Evolutionary conservation across 176 grass and related monocot species (phyloP), one percentile per base, ranked within the genome.

Genomic region (Triticum dicoccoides): DNA sequence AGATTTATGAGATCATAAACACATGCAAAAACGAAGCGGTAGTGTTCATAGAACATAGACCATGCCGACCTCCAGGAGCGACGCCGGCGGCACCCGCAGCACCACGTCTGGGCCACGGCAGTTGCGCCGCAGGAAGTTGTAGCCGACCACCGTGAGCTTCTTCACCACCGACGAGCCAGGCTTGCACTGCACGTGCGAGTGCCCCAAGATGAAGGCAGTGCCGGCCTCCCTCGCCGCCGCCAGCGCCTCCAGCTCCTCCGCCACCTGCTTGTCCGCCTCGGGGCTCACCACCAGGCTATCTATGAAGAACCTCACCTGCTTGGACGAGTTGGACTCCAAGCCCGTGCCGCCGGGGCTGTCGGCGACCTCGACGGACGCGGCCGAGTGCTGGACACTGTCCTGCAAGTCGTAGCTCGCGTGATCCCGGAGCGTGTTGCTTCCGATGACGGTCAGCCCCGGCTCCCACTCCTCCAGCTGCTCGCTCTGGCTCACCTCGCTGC

Each of bases 61-160:
- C 97, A 99, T 93, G 65, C 97, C 97, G 32, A 99, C 97, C 92
- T 99, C 97, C 4, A 99, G 90, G 45, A 99, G 92, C 63, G 97
- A 99, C 47, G 94, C 93, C 59, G 94, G 94, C 1, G 97, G 97
- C 61, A 99, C 92, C 66, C 91, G 85, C 45, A 99, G 90, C 41
- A 81, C 94, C 5, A 99, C 97, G 49, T 99, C 97, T 1, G 97
- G 84, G 1, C 97, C 94, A 23, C 97, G 89, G 88, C 97, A 96
- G 85, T 99, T 99, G 11, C 93, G 88, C 21, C 89, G 82, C 83
- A 99, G 85, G 88, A 99, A 96, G 81, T 94, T 99, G 88, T 99
- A 99, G 3, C 92, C 97, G 56, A 91, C 80, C 13, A 99, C 84
- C 29, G 89, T 94, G 59, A 99, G 75, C 70, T 87, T 91, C 89